These are phyloP conservation scores for Trifolium pratense DNA, from an alignment of 306 rosid genomes.

Conservation along the genomic window DNA sequence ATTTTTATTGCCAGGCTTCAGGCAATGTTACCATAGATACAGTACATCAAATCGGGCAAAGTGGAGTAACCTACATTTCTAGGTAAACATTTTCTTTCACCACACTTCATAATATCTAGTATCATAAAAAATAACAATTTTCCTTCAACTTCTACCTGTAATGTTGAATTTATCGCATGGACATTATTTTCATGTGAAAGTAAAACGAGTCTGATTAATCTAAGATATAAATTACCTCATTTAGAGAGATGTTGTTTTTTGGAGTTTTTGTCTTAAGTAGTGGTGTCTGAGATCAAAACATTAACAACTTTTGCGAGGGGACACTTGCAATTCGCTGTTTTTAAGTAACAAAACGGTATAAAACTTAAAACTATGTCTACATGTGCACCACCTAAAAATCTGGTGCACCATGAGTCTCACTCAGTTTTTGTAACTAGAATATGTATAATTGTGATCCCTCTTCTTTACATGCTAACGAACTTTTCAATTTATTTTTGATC, in stretches of 20 bases:
- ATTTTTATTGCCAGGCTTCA: constrained; percentile 66
- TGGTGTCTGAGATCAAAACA: neutral
- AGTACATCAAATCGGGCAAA: constrained; percentile 74
- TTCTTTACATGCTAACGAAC: too few species aligned
- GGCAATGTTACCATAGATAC: constrained; percentile 89
- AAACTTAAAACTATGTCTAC: too few species aligned
- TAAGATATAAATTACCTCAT: constrained; percentile 10
- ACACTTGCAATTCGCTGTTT: too few species aligned
- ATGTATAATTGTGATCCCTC: too few species aligned
- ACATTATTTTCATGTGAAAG: constrained; percentile 16
- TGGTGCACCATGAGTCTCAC: too few species aligned
- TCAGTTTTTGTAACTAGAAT: too few species aligned
- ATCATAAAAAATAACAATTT: neutral
- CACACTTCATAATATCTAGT: constrained; percentile 27
- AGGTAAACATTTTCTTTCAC: constrained; percentile 57
- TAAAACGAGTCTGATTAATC: constrained; percentile 10
- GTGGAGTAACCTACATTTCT: constrained; percentile 89
- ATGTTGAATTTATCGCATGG: constrained; percentile 7
- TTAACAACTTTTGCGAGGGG: too few species aligned
- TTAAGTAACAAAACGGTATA: too few species aligned
- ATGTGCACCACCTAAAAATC: too few species aligned
- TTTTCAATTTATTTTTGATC: too few species aligned
- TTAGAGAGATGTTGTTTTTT: neutral
- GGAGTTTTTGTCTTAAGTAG: neutral
- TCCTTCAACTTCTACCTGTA: constrained; percentile 1